These are phyloP conservation scores for Phoma herbarum DNA, from an alignment of 2,329 filamentous ascomycete species.

Conservation along the genomic window DNA sequence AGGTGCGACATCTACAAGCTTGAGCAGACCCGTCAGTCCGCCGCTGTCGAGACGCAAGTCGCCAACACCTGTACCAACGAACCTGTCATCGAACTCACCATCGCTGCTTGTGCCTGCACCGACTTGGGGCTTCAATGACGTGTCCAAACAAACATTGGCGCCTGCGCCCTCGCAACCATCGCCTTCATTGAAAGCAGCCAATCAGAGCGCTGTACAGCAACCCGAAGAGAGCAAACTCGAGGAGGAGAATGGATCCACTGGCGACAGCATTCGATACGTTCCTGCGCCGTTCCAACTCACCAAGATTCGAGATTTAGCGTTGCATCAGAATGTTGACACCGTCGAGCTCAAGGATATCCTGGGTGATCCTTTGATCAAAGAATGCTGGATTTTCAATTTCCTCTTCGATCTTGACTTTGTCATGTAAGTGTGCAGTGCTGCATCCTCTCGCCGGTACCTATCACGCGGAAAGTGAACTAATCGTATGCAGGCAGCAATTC, in stretches of 20 bases:
- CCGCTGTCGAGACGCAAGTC: slow-evolving; percentile 30
- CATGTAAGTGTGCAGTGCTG: slow-evolving; percentile 53
- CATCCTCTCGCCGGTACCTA: too few relatives aligned
- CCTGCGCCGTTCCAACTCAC: slow-evolving; percentile 77
- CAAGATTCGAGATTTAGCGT: slow-evolving; percentile 69
- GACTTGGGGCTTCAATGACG: slow-evolving; percentile 28
- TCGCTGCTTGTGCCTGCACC: slow-evolving; percentile 9
- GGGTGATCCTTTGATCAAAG: slow-evolving; percentile 75
- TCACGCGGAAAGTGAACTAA: slow-evolving; percentile 11
- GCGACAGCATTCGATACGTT: slow-evolving; percentile 33
- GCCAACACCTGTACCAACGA: neutral
- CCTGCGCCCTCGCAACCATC: slow-evolving; percentile 4
- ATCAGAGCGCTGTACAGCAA: neutral
- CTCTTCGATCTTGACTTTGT: slow-evolving; percentile 70
- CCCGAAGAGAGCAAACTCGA: neutral
- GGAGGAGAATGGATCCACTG: neutral
- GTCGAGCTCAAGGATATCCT: slow-evolving; percentile 73
- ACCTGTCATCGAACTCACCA: neutral
- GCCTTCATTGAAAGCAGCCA: neutral
- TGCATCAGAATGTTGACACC: slow-evolving; percentile 69
- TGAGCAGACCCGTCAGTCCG: slow-evolving; percentile 41
- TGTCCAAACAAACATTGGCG: slow-evolving; percentile 24
- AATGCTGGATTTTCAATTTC: slow-evolving; percentile 77
- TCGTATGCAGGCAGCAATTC: slow-evolving; percentile 56
- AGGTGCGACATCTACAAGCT: slow-evolving; percentile 9